Base-by-base conservation (phyloP, 495 filamentous ascomycete species). In the Thermothielavioides terrestris region DNA sequence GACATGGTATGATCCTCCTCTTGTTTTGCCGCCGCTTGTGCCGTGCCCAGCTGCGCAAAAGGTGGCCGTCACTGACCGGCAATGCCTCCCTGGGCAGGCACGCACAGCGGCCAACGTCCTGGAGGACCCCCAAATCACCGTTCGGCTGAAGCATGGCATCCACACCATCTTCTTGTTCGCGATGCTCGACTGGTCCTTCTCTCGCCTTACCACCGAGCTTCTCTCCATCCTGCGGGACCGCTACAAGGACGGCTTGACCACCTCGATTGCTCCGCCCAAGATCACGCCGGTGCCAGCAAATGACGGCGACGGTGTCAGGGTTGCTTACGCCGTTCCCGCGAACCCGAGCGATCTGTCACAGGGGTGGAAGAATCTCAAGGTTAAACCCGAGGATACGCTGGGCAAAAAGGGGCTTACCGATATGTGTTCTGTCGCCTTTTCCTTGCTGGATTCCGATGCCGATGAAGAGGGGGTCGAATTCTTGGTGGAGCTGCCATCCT, bases 91-190 rank as follows among this genome's bases (percentile, higher is more conserved):
- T n/a, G n/a, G n/a, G n/a, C 39, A 39, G 39, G 50, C 58, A 17
- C 53, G 30, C 49, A 34, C 32, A 32, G 17, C 26, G 18, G 6
- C 35, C 36, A 46, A 47, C 14, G 18, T 28, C 44, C 42, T 53
- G 50, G 55, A 70, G 51, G 61, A 69, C 44, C 53, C 63, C 15
- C 71, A 78, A 25, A 71, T 79, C 67, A 88, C 86, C 10, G 64
- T 95, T 31, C 78, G 84, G 22, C 80, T 94, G 65, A 95, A 94
- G 58, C 73, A 85, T 66, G 80, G 85, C 65, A 84, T 79, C 49
- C 82, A 80, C 48, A 94, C 86, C 22, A 71, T 94, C 57, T 75
- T 90, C 57, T 72, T 95, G 25, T 79, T 86, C 55, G 74, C 82
- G 25, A 74, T 78, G 31, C 70, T 82, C 3, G 69, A 77, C 36